Conservation (phyloP, 768 basidiomycete genomes). For the Roridomyces roridus region DNA sequence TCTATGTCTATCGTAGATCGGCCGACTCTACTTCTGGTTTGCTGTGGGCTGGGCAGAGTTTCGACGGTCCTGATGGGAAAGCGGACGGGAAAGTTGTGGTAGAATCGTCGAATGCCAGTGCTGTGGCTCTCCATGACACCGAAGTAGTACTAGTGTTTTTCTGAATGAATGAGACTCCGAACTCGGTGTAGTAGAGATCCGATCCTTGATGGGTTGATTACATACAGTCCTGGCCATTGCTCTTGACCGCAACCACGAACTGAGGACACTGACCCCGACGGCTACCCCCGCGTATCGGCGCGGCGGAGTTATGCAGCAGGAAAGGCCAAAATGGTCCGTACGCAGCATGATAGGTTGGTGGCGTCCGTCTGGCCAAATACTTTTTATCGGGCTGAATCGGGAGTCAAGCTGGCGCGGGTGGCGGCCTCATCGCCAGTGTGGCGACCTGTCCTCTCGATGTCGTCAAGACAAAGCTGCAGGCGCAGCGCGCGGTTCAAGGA, state of each 20-base stretch:
- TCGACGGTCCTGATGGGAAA: constrained; percentile 37
- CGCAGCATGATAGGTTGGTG: constrained; percentile 83
- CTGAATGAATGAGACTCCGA: too few species aligned
- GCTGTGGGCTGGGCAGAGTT: constrained; percentile 43
- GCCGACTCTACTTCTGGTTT: constrained; percentile 37
- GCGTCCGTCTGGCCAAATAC: constrained; percentile 14
- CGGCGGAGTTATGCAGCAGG: constrained; percentile 72
- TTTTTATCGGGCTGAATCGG: constrained; percentile 15
- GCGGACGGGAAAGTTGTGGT: constrained; percentile 8
- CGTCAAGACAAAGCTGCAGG: constrained; percentile 96
- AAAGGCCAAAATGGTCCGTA: constrained; percentile 67
- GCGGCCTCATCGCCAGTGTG: constrained; percentile 90
- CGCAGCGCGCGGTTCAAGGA: constrained; percentile 78
- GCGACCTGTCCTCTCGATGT: constrained; percentile 98
- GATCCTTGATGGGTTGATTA: too few species aligned
- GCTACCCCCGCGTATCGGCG: constrained; percentile 59
- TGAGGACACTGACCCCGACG: constrained; percentile 26
- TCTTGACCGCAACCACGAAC: not conserved
- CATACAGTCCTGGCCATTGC: too few species aligned
- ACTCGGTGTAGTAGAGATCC: too few species aligned
- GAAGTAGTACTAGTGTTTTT: constrained; percentile 16
- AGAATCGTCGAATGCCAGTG: not conserved
- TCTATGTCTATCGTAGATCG: constrained; percentile 27
- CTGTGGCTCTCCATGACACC: constrained; percentile 11
- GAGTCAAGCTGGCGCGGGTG: constrained; percentile 86